Evolutionary conservation across 2,329 filamentous ascomycete species (phyloP).

Genomic region (Mycosphaerella arachidis): DNA sequence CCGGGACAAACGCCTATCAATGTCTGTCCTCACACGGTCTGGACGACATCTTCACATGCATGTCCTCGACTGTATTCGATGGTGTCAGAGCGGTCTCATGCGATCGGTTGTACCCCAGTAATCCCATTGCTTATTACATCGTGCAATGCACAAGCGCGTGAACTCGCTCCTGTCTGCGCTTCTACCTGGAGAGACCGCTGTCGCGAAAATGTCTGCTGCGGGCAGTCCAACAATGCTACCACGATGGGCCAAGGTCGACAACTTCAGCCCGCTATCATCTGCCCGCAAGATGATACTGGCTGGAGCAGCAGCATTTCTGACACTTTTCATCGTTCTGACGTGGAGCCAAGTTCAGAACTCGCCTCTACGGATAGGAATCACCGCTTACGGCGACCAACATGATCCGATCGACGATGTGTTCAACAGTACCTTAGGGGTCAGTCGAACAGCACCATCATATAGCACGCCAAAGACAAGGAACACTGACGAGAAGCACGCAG

Average conservation of each 20-base stretch:
- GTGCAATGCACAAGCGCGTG: background rate
- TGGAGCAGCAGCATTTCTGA: background rate
- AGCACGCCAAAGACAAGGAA: background rate
- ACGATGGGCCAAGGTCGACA: constrained; percentile 2
- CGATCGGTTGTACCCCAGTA: background rate
- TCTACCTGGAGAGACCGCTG: background rate
- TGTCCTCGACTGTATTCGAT: background rate
- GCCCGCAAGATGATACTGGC: background rate
- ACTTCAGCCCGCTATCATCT: background rate
- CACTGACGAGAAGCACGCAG: constrained; percentile 20
- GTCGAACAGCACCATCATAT: background rate
- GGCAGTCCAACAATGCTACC: background rate
- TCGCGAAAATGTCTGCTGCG: background rate
- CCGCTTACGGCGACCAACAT: background rate
- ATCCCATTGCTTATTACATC: background rate
- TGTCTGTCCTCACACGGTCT: background rate
- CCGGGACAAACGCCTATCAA: background rate
- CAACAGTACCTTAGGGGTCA: constrained; percentile 10
- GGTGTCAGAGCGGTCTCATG: background rate
- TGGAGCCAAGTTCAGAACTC: background rate
- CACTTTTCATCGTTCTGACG: background rate
- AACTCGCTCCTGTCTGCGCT: background rate
- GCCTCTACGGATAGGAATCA: background rate
- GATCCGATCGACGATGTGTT: constrained; percentile 1
- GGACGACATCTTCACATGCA: background rate